phyloP scores from a whole-genome alignment of 208 protist genomes.

The Wallacemonas collosoma region DNA sequence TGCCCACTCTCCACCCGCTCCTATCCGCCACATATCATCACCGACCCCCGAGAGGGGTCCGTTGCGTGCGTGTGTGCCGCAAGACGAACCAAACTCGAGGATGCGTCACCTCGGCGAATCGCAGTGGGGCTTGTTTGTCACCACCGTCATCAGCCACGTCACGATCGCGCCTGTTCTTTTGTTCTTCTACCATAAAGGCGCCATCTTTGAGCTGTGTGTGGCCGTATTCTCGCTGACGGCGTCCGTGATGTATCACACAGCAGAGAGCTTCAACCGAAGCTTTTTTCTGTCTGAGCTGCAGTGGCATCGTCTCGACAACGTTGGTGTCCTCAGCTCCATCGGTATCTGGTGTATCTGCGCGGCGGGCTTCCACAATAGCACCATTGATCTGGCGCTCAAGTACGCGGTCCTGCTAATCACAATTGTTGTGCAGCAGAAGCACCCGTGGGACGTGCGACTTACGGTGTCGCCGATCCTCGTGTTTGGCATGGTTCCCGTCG shows the following conservation, averaged over 20 bases:
- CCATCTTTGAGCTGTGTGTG: constrained; percentile 55
- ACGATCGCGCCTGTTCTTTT: constrained; percentile 49
- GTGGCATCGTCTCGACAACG: constrained; percentile 84
- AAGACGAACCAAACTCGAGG: neutral
- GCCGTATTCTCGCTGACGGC: constrained; percentile 49
- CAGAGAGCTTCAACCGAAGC: constrained; percentile 45
- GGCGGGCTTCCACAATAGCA: constrained; percentile 34
- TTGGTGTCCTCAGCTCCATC: constrained; percentile 49
- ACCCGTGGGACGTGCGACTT: constrained; percentile 71
- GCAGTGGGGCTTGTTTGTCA: constrained; percentile 43
- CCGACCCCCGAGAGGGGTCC: no score
- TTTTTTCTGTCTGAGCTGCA: constrained; percentile 64
- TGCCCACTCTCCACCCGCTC: no score
- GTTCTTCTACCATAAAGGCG: constrained; percentile 46
- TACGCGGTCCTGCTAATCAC: constrained; percentile 58
- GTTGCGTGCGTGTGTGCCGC: neutral
- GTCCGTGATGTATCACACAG: constrained; percentile 82
- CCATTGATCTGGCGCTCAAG: constrained; percentile 47
- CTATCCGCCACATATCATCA: no score
- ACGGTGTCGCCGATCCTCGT: constrained; percentile 50
- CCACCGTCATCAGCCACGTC: constrained; percentile 70
- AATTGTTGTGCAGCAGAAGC: constrained; percentile 58
- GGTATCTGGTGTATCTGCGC: constrained; percentile 58
- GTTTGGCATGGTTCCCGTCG: constrained; percentile 53
- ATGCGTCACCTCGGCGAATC: constrained; percentile 37